Conservation (phyloP, 2,329 filamentous ascomycete genomes). For the Hymenoscyphus albidus region DNA sequence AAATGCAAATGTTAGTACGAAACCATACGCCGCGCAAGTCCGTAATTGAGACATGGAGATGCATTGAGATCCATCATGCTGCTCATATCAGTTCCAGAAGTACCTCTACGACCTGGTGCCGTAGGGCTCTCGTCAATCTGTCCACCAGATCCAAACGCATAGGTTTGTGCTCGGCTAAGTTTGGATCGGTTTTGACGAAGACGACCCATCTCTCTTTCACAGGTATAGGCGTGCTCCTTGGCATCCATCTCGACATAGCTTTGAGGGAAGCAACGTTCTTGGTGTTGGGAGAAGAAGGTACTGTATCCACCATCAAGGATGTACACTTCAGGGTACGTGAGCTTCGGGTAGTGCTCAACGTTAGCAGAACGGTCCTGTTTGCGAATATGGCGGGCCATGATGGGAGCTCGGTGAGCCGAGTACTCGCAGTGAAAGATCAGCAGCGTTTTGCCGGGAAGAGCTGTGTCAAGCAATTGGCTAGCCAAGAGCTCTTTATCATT, state of each 20-base stretch:
- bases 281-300: slow-evolving; percentile 79
- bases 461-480: slow-evolving; percentile 67
- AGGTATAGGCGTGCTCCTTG: slow-evolving; percentile 85
- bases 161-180: slow-evolving; percentile 84
- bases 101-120: slow-evolving; percentile 34
- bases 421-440: slow-evolving; percentile 98
- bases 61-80: slow-evolving; percentile 38
- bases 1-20: slow-evolving; percentile 50
- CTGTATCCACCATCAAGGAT: slow-evolving; percentile 97
- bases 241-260: slow-evolving; percentile 97
- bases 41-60: slow-evolving; percentile 43
- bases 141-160: slow-evolving; percentile 80
- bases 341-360: slow-evolving; percentile 76
- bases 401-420: slow-evolving; percentile 89
- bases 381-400: slow-evolving; percentile 93
- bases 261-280: slow-evolving; percentile 80
- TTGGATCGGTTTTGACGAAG: slow-evolving; percentile 82
- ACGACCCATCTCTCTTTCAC: slow-evolving; percentile 90
- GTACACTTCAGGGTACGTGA: slow-evolving; percentile 96
- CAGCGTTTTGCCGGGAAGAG: slow-evolving; percentile 67
- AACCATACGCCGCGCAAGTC: slow-evolving; percentile 57
- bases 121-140: slow-evolving; percentile 58
- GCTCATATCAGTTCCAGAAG: slow-evolving; percentile 19
- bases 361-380: slow-evolving; percentile 84
- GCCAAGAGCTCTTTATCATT: slow-evolving; percentile 92